Conservation (phyloP, 2,329 filamentous ascomycete genomes). For the Alternaria consortialis region DNA sequence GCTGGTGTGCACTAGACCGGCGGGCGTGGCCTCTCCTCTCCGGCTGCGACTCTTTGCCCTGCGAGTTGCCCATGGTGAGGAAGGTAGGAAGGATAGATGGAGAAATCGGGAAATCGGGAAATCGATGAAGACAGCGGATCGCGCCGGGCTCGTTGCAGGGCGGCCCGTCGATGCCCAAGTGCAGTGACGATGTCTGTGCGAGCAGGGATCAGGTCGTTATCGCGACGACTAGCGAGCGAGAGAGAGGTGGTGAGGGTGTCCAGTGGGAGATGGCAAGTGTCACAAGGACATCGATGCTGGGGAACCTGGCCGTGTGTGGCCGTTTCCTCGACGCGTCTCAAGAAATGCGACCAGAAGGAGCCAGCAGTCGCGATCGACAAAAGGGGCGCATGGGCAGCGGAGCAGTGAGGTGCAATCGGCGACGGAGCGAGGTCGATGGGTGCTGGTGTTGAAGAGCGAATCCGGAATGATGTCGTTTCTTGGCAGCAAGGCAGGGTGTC, state of each 20-base stretch:
- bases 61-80: slow-evolving; percentile 58
- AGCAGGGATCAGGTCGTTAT: slow-evolving; percentile 25
- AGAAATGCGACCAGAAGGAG: slow-evolving; percentile 17
- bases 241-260: slow-evolving; percentile 25
- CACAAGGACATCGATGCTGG: slow-evolving; percentile 51
- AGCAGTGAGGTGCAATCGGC: slow-evolving; percentile 13
- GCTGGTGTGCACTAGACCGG: slow-evolving; percentile 43
- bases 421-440: slow-evolving; percentile 6
- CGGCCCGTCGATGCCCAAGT: slow-evolving; percentile 29
- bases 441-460: slow-evolving; percentile 20
- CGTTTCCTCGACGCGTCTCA: slow-evolving; percentile 22
- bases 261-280: slow-evolving; percentile 43
- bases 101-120: slow-evolving; percentile 12
- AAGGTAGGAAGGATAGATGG: slow-evolving; percentile 11
- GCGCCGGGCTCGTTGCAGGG: slow-evolving; percentile 30
- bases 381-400: slow-evolving; percentile 24
- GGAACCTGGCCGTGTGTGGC: slow-evolving; percentile 20
- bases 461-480: slow-evolving; percentile 38
- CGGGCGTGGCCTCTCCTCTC: slow-evolving; percentile 46
- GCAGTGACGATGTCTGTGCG: slow-evolving; percentile 22
- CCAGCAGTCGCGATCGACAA: slow-evolving; percentile 24
- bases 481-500: slow-evolving; percentile 23
- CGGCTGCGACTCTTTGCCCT: slow-evolving; percentile 58
- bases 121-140: slow-evolving; percentile 23
- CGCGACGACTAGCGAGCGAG: slow-evolving; percentile 19